phyloP scores from a whole-genome alignment of 139 green algal genomes.

The Microglena sp. region DNA sequence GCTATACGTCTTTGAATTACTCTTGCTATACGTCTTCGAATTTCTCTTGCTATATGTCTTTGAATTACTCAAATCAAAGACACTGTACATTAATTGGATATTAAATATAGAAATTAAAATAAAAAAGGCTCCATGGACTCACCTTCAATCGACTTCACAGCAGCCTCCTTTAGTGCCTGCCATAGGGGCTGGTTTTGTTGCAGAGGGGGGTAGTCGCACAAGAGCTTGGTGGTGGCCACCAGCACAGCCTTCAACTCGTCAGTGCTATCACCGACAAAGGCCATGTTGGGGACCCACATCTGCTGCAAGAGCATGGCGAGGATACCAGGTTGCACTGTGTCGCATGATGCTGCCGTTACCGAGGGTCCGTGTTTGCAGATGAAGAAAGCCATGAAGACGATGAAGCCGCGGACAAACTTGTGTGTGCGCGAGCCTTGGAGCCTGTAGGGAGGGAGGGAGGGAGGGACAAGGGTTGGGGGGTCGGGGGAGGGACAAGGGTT shows the following conservation, averaged over 20 bases:
- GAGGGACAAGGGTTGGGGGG: no score
- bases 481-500: no score
- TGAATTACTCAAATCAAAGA: no score
- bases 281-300: slow-evolving; percentile 58
- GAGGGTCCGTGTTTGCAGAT: slow-evolving; percentile 49
- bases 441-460: slow-evolving; percentile 25
- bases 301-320: slow-evolving; percentile 70
- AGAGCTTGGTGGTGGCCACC: slow-evolving; percentile 58
- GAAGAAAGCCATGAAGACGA: slow-evolving; percentile 64
- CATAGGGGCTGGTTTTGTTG: slow-evolving; percentile 35
- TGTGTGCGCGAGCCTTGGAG: slow-evolving; percentile 54
- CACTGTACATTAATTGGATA: no score
- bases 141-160: slow-evolving; percentile 50
- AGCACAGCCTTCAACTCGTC: slow-evolving; percentile 69
- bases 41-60: no score
- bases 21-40: no score
- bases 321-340: slow-evolving; percentile 76
- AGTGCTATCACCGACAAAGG: slow-evolving; percentile 35
- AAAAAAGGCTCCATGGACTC: no score
- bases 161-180: slow-evolving; percentile 47
- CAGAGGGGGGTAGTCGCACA: slow-evolving; percentile 44
- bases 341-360: slow-evolving; percentile 40
- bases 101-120: no score
- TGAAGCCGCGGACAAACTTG: slow-evolving; percentile 66
- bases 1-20: no score